Percentiles rank a stretch among this genome's conserved stretches.
phyloP scores from a whole-genome alignment of 2,329 filamentous ascomycete genomes.

The Periconia sp. region DNA sequence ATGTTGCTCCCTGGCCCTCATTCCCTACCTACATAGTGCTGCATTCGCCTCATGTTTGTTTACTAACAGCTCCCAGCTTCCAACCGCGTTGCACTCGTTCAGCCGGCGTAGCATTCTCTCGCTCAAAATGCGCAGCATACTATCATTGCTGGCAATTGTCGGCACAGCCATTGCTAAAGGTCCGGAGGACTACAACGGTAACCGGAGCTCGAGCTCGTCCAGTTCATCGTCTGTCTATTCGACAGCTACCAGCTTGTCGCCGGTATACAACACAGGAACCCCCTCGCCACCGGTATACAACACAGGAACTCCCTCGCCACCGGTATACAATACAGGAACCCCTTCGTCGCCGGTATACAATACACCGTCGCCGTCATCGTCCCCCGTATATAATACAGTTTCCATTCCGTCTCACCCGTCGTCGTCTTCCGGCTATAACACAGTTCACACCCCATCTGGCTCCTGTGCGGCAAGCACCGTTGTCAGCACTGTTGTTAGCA shows the following conservation, averaged over 20 bases:
- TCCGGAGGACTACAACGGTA: neutral
- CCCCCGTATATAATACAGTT: neutral
- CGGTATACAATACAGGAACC: neutral
- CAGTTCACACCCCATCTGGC: neutral
- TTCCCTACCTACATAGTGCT: too few species aligned
- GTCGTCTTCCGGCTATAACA: too few species aligned
- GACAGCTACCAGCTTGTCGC: neutral
- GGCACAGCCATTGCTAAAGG: slow-evolving; percentile 19
- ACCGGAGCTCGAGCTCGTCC: neutral
- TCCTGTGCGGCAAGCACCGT: slow-evolving; percentile 2
- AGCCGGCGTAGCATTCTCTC: slow-evolving; percentile 28
- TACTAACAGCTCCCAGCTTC: slow-evolving; percentile 20
- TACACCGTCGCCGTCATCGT: neutral
- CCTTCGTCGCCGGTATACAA: neutral
- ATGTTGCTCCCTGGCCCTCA: slow-evolving; percentile 9
- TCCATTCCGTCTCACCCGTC: neutral
- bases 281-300: neutral
- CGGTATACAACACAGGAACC: neutral
- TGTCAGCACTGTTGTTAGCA: too few species aligned
- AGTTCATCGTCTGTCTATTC: neutral
- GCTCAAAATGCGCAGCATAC: slow-evolving; percentile 34
- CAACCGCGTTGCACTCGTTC: slow-evolving; percentile 27
- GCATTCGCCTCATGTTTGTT: slow-evolving; percentile 18
- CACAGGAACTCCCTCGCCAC: neutral
- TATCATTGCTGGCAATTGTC: slow-evolving; percentile 26